Percentiles rank a stretch among this genome's conserved stretches.
These are phyloP conservation scores for Metarhizium album DNA, from an alignment of 2,329 filamentous ascomycete genomes.

Conservation along the genomic window DNA sequence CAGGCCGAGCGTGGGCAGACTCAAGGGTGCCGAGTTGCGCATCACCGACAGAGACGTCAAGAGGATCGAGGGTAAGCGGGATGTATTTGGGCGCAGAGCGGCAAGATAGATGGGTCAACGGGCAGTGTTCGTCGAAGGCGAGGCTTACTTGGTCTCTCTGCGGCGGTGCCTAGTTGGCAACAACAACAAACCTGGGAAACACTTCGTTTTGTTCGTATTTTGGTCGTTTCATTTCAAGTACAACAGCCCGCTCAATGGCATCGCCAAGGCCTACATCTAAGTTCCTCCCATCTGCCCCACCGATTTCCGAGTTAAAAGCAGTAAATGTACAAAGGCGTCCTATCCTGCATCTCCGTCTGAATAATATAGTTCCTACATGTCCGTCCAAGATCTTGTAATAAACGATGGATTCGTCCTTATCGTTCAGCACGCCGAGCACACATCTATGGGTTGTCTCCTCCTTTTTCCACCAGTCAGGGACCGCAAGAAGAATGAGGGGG, in stretches of 20 bases:
- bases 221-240: slow-evolving; percentile 3
- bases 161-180: too few relatives aligned
- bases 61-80: slow-evolving; percentile 50
- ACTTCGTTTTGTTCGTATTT: slow-evolving; percentile 11
- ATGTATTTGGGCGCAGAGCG: slow-evolving; percentile 29
- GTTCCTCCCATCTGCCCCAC: slow-evolving; percentile 3
- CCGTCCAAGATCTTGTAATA: not conserved
- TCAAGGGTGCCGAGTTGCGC: slow-evolving; percentile 67
- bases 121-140: not conserved
- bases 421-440: slow-evolving; percentile 6
- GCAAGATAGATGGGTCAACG: slow-evolving; percentile 11
- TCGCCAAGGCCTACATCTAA: not conserved
- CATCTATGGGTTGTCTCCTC: slow-evolving; percentile 15
- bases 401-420: not conserved
- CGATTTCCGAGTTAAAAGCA: slow-evolving; percentile 10
- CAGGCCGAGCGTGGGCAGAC: slow-evolving; percentile 67
- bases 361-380: not conserved
- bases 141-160: too few relatives aligned
- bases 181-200: not conserved
- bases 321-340: slow-evolving; percentile 21
- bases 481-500: slow-evolving; percentile 7
- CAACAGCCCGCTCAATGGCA: not conserved
- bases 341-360: slow-evolving; percentile 7
- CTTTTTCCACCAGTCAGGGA: slow-evolving; percentile 15
- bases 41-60: slow-evolving; percentile 68